Evolutionary conservation across 768 basidiomycete genomes (phyloP), one percentile per base, ranked within the genome.

Genomic region (Glaciozyma antarctica): DNA sequence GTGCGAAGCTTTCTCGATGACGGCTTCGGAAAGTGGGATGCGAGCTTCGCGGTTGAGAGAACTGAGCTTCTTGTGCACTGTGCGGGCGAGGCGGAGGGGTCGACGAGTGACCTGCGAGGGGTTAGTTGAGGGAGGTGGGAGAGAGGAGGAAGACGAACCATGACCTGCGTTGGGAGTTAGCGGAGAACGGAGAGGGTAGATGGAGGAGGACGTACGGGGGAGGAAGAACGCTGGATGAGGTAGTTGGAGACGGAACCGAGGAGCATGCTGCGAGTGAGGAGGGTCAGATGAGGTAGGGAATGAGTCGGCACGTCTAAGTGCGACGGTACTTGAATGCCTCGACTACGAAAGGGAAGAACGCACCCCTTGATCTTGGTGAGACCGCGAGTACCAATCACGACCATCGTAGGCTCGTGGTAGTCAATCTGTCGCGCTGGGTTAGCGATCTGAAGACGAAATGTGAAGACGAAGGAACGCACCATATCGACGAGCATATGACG

Each of bases 401-500:
- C 74, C 19, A 75, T 32, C 13, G 74, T 75, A 10, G 74, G 74
- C 41, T 72, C 69, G 56, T 71, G 65, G 60, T 66, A 75, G 63
- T 75, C 74, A 21, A 75, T 73, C 60, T 54, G 53, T 10, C 3
- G 53, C 9, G 49, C 52, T 16, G 3, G 53, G 8, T 32, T 19
- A 34, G 53, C 15, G 30, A n/a, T 1, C 9, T 10, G 30, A 17
- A 10, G 34, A n/a, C 3, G 26, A 21, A 43, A 8, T 7, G 21
- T 22, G 8, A 22, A 28, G 5, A 12, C 7, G 21, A 17, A 5
- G 41, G 34, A 38, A 34, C 53, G 15, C 8, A 34, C 53, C 68
- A 75, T 70, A 48, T 75, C 74, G 32, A 75, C 62, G 1, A 75
- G 54, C 74, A 75, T 75, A 47, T 75, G 74, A 24, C 71, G 32